Conservation (phyloP, 202 grass and related monocot genomes). For the Dendrocalamus latiflorus region DNA sequence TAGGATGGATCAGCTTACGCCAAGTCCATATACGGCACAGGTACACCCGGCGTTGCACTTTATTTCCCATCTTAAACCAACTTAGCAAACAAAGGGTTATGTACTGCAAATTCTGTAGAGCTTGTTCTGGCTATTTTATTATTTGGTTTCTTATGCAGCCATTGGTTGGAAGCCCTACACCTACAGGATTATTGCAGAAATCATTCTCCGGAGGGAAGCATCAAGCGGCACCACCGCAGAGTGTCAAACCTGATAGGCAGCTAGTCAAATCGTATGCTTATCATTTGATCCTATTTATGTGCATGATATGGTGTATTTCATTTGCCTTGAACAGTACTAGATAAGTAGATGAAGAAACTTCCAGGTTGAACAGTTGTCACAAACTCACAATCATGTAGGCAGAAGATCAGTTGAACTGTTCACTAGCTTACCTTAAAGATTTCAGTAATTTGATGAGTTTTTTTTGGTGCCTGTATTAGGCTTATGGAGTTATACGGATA, state of each 20-base stretch:
- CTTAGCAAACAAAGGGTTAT: neutral
- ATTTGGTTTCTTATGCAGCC: constrained; percentile 37
- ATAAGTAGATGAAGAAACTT: neutral
- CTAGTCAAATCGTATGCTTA: constrained; percentile 61
- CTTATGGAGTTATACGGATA: neutral
- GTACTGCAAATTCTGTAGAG: neutral
- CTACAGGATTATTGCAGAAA: constrained; percentile 41
- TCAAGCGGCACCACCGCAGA: constrained; percentile 39
- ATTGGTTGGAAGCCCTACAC: constrained; percentile 38
- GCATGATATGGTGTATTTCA: neutral
- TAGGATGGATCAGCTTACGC: constrained; percentile 15
- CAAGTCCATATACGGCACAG: constrained; percentile 32
- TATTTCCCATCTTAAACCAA: neutral
- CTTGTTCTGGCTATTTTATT: neutral
- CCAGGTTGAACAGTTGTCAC: neutral
- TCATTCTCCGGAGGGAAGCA: constrained; percentile 29
- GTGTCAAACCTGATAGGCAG: constrained; percentile 29
- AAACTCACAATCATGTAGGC: neutral
- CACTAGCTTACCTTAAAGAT: neutral
- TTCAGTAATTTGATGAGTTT: neutral
- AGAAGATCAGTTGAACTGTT: neutral
- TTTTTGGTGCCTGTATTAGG: neutral
- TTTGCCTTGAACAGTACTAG: neutral
- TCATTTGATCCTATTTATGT: neutral
- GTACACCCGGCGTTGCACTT: constrained; percentile 16